Percentiles rank a stretch among this genome's conserved stretches.
Conservation (phyloP, 1,139 yeast genomes). For the Hansenula sp. region DNA sequence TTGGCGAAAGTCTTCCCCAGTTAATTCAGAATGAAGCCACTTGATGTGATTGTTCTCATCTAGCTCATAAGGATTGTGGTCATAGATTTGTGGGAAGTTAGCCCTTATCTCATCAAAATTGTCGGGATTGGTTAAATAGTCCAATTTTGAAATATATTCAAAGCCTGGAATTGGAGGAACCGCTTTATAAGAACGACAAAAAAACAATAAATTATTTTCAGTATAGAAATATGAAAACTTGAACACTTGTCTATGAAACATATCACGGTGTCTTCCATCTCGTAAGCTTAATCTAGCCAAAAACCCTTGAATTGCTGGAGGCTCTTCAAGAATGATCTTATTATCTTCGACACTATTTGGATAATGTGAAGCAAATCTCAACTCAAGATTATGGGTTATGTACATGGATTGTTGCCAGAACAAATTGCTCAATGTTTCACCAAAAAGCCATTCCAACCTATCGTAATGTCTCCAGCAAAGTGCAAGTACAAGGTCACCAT, state of each 20-base stretch:
- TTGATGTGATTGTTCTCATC: slow-evolving; percentile 47
- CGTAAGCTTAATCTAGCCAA: slow-evolving; percentile 54
- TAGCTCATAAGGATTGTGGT: slow-evolving; percentile 48
- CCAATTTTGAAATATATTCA: background rate
- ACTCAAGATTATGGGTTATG: slow-evolving; percentile 48
- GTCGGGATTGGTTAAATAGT: background rate
- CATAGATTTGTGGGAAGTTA: slow-evolving; percentile 36
- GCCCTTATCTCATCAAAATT: slow-evolving; percentile 15
- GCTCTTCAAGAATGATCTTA: slow-evolving; percentile 38
- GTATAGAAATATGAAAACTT: slow-evolving; percentile 63
- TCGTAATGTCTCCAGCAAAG: slow-evolving; percentile 68
- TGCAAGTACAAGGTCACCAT: slow-evolving; percentile 35
- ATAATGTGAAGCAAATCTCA: slow-evolving; percentile 49
- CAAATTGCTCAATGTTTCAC: slow-evolving; percentile 45
- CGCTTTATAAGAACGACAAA: slow-evolving; percentile 50
- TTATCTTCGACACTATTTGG: slow-evolving; percentile 29
- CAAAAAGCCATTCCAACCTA: slow-evolving; percentile 70
- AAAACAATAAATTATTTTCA: slow-evolving; percentile 57
- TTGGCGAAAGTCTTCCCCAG: slow-evolving; percentile 38
- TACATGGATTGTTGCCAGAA: slow-evolving; percentile 40
- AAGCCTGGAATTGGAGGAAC: slow-evolving; percentile 44
- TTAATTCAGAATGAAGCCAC: slow-evolving; percentile 49
- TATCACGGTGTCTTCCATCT: slow-evolving; percentile 36
- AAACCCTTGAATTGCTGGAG: slow-evolving; percentile 75
- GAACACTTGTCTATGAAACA: slow-evolving; percentile 43